Conservation (phyloP, 192 early-diverging fungal species). For the Linnemannia schmuckeri region DNA sequence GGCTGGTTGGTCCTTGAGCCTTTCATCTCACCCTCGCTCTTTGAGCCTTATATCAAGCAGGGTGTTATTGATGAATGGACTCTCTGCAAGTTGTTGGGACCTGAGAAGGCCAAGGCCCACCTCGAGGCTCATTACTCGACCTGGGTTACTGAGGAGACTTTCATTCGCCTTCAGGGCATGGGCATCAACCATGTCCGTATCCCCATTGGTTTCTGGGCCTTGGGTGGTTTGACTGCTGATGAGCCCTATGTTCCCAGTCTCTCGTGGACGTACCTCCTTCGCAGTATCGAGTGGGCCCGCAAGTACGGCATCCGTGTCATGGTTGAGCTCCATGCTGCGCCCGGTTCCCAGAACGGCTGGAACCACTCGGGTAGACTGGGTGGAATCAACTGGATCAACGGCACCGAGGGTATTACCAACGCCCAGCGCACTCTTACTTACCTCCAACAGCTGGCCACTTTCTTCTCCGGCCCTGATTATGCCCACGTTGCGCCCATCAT, state of each 20-base stretch:
- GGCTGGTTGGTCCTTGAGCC: constrained; percentile 77
- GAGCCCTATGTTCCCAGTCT: constrained; percentile 74
- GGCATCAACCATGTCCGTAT: constrained; percentile 77
- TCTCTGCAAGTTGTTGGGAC: constrained; percentile 68
- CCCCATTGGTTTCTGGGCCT: constrained; percentile 79
- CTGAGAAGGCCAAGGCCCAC: constrained; percentile 58
- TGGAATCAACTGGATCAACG: constrained; percentile 59
- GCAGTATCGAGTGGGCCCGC: constrained; percentile 69
- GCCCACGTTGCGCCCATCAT: constrained; percentile 57
- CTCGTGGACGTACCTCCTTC: constrained; percentile 66
- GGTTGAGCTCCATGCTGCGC: constrained; percentile 75
- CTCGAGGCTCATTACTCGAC: constrained; percentile 69
- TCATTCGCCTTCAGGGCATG: constrained; percentile 64
- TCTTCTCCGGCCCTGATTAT: constrained; percentile 62
- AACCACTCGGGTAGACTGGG: constrained; percentile 62
- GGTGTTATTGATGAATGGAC: constrained; percentile 72
- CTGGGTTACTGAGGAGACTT: constrained; percentile 72
- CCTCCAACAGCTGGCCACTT: constrained; percentile 63
- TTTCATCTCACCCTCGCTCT: constrained; percentile 63
- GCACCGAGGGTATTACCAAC: constrained; percentile 56
- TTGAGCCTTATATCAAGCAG: constrained; percentile 47
- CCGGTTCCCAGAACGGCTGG: constrained; percentile 83
- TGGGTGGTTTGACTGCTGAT: constrained; percentile 49
- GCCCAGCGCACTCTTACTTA: constrained; percentile 65
- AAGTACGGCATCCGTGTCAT: constrained; percentile 74